A percentile compares a stretch with the other conserved stretches of the same genome.
These are phyloP conservation scores for Stylosanthes scabra DNA, from an alignment of 331 rosid species.

Conservation along the genomic window DNA sequence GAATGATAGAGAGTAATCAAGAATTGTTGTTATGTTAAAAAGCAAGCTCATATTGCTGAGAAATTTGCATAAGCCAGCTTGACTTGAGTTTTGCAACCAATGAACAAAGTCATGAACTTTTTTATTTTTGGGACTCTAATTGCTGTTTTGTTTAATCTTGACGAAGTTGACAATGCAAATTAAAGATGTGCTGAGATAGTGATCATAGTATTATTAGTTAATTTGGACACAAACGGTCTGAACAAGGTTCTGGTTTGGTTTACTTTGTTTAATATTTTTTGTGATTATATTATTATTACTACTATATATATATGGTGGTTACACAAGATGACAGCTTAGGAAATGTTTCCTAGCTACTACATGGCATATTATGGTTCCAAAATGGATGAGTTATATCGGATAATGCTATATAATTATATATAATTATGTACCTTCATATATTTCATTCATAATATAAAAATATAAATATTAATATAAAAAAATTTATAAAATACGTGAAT, in stretches of 20 bases:
- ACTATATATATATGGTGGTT: conserved; percentile 12
- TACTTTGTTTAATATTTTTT: conserved; percentile 11
- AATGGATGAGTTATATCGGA: too few species aligned
- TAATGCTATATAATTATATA: too few species aligned
- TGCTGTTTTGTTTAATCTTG: conserved; percentile 34
- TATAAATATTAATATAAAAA: too few species aligned
- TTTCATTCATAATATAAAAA: too few species aligned
- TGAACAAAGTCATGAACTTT: conserved; percentile 29
- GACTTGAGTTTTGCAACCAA: conserved; percentile 43
- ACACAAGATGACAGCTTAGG: conserved; percentile 46
- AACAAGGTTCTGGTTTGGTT: conserved; percentile 42
- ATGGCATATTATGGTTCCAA: neutral
- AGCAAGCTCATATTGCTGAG: conserved; percentile 43
- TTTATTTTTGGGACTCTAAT: too few species aligned
- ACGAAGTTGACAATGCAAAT: conserved; percentile 30
- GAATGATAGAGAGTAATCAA: conserved; percentile 15
- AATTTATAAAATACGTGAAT: too few species aligned
- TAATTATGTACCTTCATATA: too few species aligned
- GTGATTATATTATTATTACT: neutral
- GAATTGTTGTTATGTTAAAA: conserved; percentile 4
- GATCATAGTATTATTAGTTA: neutral
- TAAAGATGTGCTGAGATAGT: conserved; percentile 29
- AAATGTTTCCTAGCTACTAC: neutral
- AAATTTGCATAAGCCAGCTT: conserved; percentile 13
- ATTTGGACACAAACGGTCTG: conserved; percentile 39